Evolutionary conservation across 2,329 filamentous ascomycete species (phyloP).

Genomic region (Calonectria pteridis): DNA sequence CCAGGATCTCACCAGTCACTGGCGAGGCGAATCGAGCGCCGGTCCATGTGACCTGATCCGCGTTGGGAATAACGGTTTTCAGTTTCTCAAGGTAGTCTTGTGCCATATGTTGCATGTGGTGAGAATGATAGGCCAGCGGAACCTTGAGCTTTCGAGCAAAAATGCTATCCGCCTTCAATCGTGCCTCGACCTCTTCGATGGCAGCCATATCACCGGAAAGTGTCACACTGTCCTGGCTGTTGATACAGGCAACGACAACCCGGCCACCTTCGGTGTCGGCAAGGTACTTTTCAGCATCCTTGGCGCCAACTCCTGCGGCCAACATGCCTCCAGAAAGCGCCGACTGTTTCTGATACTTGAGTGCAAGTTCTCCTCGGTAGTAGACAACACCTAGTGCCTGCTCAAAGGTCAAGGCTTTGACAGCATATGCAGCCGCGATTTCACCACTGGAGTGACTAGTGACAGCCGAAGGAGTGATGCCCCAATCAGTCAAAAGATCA

Average conservation of each 20-base stretch:
- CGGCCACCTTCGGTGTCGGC: not conserved
- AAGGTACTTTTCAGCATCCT: not conserved
- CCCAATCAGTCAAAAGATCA: not conserved
- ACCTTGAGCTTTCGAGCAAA: not conserved
- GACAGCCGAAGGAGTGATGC: not conserved
- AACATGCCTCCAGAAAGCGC: constrained; percentile 2
- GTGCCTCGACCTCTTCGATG: not conserved
- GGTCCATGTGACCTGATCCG: not conserved
- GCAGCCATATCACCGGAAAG: not conserved
- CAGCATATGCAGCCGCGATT: not conserved
- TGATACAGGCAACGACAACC: not conserved
- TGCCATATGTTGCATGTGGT: constrained; percentile 5
- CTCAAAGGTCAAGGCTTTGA: not conserved
- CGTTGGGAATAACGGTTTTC: not conserved
- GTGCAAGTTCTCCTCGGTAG: not conserved
- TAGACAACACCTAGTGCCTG: not conserved
- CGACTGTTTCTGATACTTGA: not conserved
- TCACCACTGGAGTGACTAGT: constrained; percentile 1
- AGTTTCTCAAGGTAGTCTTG: not conserved
- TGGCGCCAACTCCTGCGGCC: not conserved
- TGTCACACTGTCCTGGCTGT: not conserved
- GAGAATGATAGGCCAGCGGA: not conserved
- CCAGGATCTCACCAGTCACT: not conserved
- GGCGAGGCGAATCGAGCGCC: not conserved
- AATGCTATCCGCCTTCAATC: not conserved